Evolutionary conservation across 192 early-diverging fungal species (phyloP).

Genomic region (Coemansia asiatica): DNA sequence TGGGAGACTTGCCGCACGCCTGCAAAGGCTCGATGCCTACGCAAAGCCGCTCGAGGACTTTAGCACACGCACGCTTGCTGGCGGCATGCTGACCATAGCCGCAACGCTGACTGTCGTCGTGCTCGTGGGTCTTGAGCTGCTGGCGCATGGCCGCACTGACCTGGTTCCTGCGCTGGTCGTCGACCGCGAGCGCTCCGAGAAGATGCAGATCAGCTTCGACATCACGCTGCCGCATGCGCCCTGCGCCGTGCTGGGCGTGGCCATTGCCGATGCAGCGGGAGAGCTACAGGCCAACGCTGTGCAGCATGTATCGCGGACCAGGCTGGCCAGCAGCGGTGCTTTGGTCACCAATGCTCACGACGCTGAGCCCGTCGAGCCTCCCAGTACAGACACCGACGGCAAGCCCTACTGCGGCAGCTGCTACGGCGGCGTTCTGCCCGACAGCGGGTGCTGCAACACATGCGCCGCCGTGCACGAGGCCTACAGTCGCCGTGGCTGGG

Average conservation of each 20-base stretch:
- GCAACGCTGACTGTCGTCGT: conserved; percentile 70
- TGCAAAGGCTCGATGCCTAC: conserved; percentile 80
- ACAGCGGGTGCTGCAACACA: conserved; percentile 87
- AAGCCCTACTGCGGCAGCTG: conserved; percentile 81
- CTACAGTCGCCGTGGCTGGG: conserved; percentile 82
- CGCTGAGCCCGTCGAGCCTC: conserved; percentile 36
- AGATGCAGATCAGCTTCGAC: conserved; percentile 85
- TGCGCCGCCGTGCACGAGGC: conserved; percentile 89
- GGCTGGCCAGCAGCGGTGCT: conserved; percentile 68
- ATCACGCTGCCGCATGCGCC: conserved; percentile 90
- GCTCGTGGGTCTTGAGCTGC: conserved; percentile 81
- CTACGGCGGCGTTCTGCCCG: conserved; percentile 73
- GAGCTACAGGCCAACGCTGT: conserved; percentile 79
- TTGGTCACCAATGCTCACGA: conserved; percentile 45
- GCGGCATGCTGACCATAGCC: conserved; percentile 83
- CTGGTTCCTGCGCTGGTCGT: conserved; percentile 77
- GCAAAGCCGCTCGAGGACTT: conserved; percentile 98
- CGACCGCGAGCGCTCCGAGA: conserved; percentile 82
- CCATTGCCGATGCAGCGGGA: conserved; percentile 94
- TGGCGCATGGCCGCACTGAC: conserved; percentile 70
- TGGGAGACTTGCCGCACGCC: conserved; percentile 16
- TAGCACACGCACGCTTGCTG: conserved; percentile 74
- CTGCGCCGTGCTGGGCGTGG: conserved; percentile 88
- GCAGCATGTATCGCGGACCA: conserved; percentile 78
- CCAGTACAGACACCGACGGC: conserved; percentile 23